Conservation (phyloP, 2,329 filamentous ascomycete species). For the Xylariales sp. region DNA sequence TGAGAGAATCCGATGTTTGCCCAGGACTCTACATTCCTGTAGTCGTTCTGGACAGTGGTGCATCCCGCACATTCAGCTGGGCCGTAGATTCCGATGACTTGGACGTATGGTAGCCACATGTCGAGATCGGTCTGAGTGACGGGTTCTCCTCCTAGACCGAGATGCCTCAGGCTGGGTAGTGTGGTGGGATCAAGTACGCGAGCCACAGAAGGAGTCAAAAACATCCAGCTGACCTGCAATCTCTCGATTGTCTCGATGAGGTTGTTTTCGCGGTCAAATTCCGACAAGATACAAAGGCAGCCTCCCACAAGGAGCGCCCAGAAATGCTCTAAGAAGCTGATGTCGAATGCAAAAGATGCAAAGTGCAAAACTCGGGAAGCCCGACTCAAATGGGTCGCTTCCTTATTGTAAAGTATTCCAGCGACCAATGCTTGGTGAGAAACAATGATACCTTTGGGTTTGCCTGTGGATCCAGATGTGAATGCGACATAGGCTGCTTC, state of each 20-base stretch:
- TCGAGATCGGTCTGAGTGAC: neutral
- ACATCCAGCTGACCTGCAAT: neutral
- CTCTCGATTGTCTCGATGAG: slow-evolving; percentile 19
- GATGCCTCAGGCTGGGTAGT: neutral
- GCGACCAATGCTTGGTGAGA: neutral
- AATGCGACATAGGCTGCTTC: too few species aligned
- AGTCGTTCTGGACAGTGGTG: neutral
- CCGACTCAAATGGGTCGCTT: neutral
- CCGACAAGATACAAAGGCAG: slow-evolving; percentile 33
- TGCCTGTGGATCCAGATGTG: neutral
- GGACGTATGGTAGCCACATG: neutral
- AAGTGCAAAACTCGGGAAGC: neutral
- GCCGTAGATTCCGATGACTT: neutral
- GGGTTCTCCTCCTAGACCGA: neutral
- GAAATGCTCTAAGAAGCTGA: slow-evolving; percentile 30
- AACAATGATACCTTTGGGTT: neutral
- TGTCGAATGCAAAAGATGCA: slow-evolving; percentile 29
- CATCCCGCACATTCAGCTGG: neutral
- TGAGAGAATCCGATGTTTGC: neutral
- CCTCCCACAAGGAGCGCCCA: slow-evolving; percentile 30
- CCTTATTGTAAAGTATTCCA: neutral
- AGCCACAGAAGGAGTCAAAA: neutral
- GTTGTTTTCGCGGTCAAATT: slow-evolving; percentile 29
- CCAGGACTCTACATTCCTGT: neutral
- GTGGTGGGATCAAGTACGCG: neutral